Evolutionary conservation across 495 filamentous ascomycete genomes (phyloP).

Genomic region (Pyrenula massariospora): DNA sequence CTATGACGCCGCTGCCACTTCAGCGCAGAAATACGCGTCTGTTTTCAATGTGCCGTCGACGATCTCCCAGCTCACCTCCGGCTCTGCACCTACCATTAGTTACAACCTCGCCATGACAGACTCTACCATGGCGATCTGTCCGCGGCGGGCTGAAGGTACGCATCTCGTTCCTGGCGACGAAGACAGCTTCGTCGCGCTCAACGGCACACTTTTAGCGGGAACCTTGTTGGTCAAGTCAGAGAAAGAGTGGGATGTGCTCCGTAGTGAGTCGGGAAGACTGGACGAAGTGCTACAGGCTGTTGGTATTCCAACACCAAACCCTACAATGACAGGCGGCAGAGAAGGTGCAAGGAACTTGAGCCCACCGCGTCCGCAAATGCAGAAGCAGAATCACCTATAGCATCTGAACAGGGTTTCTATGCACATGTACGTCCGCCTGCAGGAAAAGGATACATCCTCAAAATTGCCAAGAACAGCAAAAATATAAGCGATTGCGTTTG

Average conservation of each 20-base stretch:
- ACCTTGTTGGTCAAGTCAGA: conserved; percentile 70
- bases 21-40: conserved; percentile 11
- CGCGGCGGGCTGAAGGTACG: conserved; percentile 36
- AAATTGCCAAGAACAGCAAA: no score
- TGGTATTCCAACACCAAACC: conserved; percentile 34
- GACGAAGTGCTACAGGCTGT: conserved; percentile 44
- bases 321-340: no score
- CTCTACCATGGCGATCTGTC: conserved; percentile 54
- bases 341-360: neutral
- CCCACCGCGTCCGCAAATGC: neutral
- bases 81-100: conserved; percentile 44
- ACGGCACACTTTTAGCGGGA: conserved; percentile 71
- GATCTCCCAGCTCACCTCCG: conserved; percentile 13
- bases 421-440: no score
- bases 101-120: conserved; percentile 75
- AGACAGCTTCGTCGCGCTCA: conserved; percentile 51
- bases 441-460: no score
- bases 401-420: neutral
- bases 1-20: conserved; percentile 38
- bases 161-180: conserved; percentile 24
- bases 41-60: conserved; percentile 1
- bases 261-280: conserved; percentile 35
- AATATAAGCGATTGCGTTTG: neutral
- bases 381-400: neutral
- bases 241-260: conserved; percentile 56